Percentiles rank a stretch among this genome's conserved stretches.
Evolutionary conservation across 2,329 filamentous ascomycete species (phyloP).

Genomic region (Zymoseptoria pseudotritici): DNA sequence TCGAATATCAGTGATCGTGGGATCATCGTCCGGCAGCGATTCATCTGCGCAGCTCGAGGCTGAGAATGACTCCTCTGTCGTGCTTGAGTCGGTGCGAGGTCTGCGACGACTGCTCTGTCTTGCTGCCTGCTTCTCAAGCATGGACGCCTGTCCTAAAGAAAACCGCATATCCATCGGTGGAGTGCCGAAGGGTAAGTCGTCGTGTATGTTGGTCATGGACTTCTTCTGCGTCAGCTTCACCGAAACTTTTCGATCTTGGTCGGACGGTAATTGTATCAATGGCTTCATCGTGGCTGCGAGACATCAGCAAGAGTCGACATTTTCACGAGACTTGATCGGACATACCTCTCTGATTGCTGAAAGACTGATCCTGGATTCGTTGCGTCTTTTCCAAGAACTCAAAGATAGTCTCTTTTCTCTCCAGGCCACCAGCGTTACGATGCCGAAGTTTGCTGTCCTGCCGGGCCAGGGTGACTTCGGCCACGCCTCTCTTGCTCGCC

Average conservation of each 20-base stretch:
- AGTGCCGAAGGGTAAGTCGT: slow-evolving; percentile 30
- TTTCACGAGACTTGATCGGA: not conserved
- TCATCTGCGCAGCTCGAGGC: slow-evolving; percentile 30
- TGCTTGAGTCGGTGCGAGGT: slow-evolving; percentile 13
- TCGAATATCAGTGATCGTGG: not conserved
- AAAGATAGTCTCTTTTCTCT: slow-evolving; percentile 27
- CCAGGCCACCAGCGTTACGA: slow-evolving; percentile 9
- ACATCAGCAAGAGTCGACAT: slow-evolving; percentile 10
- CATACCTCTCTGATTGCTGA: slow-evolving; percentile 27
- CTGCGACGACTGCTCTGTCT: slow-evolving; percentile 3
- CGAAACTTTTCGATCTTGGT: slow-evolving; percentile 34
- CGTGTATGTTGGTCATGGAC: slow-evolving; percentile 20
- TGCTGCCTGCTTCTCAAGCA: slow-evolving; percentile 15
- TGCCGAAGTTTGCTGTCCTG: slow-evolving; percentile 34
- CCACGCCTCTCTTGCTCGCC: slow-evolving; percentile 32
- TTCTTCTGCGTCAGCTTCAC: slow-evolving; percentile 33
- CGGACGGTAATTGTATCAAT: slow-evolving; percentile 29
- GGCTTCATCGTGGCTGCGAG: slow-evolving; percentile 22
- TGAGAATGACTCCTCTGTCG: slow-evolving; percentile 26
- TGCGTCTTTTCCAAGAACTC: slow-evolving; percentile 27
- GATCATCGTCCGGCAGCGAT: slow-evolving; percentile 25
- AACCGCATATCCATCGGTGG: slow-evolving; percentile 22
- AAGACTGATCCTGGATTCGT: slow-evolving; percentile 18
- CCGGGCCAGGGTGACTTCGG: slow-evolving; percentile 35
- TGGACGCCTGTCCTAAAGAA: slow-evolving; percentile 19